Evolutionary conservation across 495 filamentous ascomycete genomes (phyloP).

Genomic region (Xylaria bambusicola): DNA sequence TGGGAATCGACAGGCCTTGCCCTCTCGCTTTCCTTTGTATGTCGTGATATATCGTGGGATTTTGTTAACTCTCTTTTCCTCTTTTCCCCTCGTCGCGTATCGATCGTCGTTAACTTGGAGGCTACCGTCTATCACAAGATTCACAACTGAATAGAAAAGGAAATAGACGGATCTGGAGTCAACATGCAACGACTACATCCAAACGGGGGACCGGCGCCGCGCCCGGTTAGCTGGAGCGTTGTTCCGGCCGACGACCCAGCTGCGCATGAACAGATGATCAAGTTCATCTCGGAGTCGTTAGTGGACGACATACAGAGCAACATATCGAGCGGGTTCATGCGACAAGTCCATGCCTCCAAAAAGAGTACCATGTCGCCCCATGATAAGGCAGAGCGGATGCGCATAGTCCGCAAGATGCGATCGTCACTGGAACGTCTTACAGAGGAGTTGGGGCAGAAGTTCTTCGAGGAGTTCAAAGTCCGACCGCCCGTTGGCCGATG

Average conservation of each 20-base stretch:
- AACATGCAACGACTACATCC: constrained; percentile 14
- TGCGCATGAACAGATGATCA: constrained; percentile 18
- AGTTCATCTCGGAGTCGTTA: constrained; percentile 20
- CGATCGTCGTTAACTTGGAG: background rate
- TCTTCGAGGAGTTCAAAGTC: constrained; percentile 17
- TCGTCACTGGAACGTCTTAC: constrained; percentile 20
- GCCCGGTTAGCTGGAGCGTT: constrained; percentile 17
- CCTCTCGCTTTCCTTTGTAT: background rate
- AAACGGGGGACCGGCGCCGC: background rate
- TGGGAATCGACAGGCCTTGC: constrained; percentile 2
- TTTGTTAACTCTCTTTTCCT: background rate
- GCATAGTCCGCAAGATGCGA: constrained; percentile 19
- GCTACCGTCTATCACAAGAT: background rate
- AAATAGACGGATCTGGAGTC: background rate
- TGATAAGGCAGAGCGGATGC: constrained; percentile 22
- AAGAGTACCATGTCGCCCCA: constrained; percentile 19
- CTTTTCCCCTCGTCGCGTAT: background rate
- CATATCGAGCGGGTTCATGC: constrained; percentile 17
- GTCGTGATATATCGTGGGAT: background rate
- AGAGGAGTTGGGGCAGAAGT: constrained; percentile 19
- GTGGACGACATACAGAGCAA: constrained; percentile 17
- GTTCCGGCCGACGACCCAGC: constrained; percentile 19
- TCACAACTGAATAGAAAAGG: background rate
- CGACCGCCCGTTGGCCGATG: constrained; percentile 17
- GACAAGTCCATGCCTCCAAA: constrained; percentile 17